phyloP scores from a whole-genome alignment of 225 moss, liverwort and hornwort genomes.

The Straminergon stramineum region DNA sequence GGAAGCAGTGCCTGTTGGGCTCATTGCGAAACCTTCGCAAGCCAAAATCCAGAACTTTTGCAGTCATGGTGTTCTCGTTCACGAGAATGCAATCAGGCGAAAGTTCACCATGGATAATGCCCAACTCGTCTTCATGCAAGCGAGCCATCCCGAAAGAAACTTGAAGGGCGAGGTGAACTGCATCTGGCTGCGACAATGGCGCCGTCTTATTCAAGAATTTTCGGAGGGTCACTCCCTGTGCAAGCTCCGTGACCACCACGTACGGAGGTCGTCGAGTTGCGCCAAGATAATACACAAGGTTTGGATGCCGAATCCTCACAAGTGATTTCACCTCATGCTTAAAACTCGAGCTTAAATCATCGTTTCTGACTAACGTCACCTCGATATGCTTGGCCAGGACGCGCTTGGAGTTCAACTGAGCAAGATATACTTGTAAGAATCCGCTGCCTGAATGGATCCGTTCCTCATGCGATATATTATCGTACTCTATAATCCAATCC shows the following conservation, averaged over 20 bases:
- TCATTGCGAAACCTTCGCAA: conserved; percentile 16
- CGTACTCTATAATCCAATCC: conserved; percentile 10
- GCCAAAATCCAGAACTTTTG: conserved; percentile 31
- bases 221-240: conserved; percentile 10
- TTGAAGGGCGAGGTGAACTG: conserved; percentile 15
- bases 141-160: conserved; percentile 12
- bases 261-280: conserved; percentile 6
- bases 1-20: not conserved
- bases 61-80: not conserved
- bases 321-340: conserved; percentile 6
- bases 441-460: not conserved
- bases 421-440: conserved; percentile 7
- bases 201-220: not conserved
- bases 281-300: conserved; percentile 25
- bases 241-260: conserved; percentile 20
- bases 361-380: not conserved
- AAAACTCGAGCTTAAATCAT: not conserved
- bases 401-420: not conserved
- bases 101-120: conserved; percentile 27
- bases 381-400: conserved; percentile 23
- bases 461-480: not conserved
- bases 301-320: conserved; percentile 25
- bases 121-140: conserved; percentile 19
- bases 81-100: conserved; percentile 28
- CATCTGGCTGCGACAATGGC: not conserved